Percentiles rank a stretch among this genome's conserved stretches.
These are phyloP conservation scores for Haplosporangium sp. DNA, from an alignment of 371 early-diverging fungal genomes.

Conservation along the genomic window DNA sequence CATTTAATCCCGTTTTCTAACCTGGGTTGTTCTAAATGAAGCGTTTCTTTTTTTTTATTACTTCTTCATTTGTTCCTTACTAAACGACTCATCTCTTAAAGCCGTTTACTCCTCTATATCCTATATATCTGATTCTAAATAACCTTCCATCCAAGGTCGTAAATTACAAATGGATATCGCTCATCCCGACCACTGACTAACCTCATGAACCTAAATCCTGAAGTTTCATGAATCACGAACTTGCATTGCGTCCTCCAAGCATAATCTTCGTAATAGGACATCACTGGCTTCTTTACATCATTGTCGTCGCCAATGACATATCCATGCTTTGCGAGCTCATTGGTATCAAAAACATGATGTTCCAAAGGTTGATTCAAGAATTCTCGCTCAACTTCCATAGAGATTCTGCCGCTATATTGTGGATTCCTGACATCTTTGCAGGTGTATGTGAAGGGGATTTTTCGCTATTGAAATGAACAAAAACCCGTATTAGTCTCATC, in stretches of 20 bases:
- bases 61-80: not conserved
- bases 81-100: too few species aligned
- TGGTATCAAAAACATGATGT: constrained; percentile 27
- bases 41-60: not conserved
- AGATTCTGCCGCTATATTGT: constrained; percentile 29
- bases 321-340: constrained; percentile 20
- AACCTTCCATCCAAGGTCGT: constrained; percentile 55
- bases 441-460: constrained; percentile 12
- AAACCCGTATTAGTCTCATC: not conserved
- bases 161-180: constrained; percentile 48
- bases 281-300: constrained; percentile 4
- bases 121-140: constrained; percentile 13
- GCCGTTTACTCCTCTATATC: not conserved
- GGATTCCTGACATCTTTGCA: constrained; percentile 48
- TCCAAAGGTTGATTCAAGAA: constrained; percentile 43
- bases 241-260: constrained; percentile 56
- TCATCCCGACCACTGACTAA: constrained; percentile 48
- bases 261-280: constrained; percentile 47
- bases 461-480: constrained; percentile 16
- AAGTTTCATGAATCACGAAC: constrained; percentile 37
- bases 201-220: constrained; percentile 51
- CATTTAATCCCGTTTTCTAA: not conserved
- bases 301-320: constrained; percentile 14
- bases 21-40: not conserved
- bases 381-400: constrained; percentile 16